These are phyloP conservation scores for Salix caprea DNA, from an alignment of 345 rosid species.

Conservation along the genomic window DNA sequence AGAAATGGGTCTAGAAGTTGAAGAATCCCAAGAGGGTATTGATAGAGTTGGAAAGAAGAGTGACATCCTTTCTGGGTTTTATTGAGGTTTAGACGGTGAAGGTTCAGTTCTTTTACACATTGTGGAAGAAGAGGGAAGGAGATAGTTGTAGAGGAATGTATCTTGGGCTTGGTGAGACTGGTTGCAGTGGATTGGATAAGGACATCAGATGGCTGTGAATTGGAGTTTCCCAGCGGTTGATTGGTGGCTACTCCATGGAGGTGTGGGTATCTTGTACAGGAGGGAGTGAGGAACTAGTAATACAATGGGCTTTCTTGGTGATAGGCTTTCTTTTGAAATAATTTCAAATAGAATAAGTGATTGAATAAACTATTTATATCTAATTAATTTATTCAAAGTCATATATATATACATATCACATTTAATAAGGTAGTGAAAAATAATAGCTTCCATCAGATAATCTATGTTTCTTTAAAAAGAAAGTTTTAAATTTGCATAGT, in stretches of 20 bases:
- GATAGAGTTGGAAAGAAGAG: slow-evolving; percentile 22
- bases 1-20: slow-evolving; percentile 1
- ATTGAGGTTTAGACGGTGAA: background rate
- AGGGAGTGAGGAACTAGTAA: background rate
- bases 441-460: too few relatives aligned
- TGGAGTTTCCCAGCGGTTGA: background rate
- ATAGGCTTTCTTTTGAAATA: too few relatives aligned
- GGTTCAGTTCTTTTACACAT: background rate
- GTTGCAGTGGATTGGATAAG: background rate
- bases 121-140: background rate
- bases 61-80: slow-evolving; percentile 16
- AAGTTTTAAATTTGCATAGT: too few relatives aligned
- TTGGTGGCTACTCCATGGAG: background rate
- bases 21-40: slow-evolving; percentile 14
- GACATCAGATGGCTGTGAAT: background rate
- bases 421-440: too few relatives aligned
- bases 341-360: too few relatives aligned
- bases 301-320: background rate
- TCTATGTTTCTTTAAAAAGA: too few relatives aligned
- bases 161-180: background rate
- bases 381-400: too few relatives aligned
- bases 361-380: too few relatives aligned
- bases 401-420: too few relatives aligned
- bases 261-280: background rate
- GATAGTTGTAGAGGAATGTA: background rate